Conservation (phyloP, 2,329 filamentous ascomycete genomes). For the Parastagonospora avenae region DNA sequence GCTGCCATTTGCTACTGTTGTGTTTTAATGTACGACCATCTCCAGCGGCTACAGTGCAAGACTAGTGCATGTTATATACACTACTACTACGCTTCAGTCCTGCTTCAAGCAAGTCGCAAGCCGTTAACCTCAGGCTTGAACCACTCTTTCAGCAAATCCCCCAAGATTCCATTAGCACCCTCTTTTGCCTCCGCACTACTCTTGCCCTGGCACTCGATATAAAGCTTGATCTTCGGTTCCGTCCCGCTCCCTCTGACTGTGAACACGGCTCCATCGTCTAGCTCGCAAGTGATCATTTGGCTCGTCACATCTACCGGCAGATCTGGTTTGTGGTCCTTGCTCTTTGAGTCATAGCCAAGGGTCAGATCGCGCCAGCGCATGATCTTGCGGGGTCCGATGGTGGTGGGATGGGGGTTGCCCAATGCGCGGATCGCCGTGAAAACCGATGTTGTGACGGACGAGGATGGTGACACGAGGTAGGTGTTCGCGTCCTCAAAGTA, state of each 20-base stretch:
- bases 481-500: slow-evolving; percentile 68
- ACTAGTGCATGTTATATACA: neutral
- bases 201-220: slow-evolving; percentile 56
- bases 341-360: slow-evolving; percentile 63
- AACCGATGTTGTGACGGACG: slow-evolving; percentile 57
- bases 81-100: neutral
- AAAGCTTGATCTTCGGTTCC: slow-evolving; percentile 70
- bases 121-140: slow-evolving; percentile 50
- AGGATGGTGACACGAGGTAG: slow-evolving; percentile 64
- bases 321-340: slow-evolving; percentile 56
- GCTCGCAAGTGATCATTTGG: slow-evolving; percentile 69
- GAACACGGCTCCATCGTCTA: slow-evolving; percentile 61
- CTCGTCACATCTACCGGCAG: slow-evolving; percentile 62
- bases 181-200: slow-evolving; percentile 50
- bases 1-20: neutral
- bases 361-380: slow-evolving; percentile 67
- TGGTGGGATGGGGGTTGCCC: slow-evolving; percentile 49
- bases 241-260: slow-evolving; percentile 67
- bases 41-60: slow-evolving; percentile 5
- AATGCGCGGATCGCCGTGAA: slow-evolving; percentile 60
- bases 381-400: slow-evolving; percentile 59
- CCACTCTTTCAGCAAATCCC: slow-evolving; percentile 56
- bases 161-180: slow-evolving; percentile 53
- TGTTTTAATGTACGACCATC: slow-evolving; percentile 4
- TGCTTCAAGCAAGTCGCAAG: slow-evolving; percentile 35